Conservation (phyloP, 140 eudicot genomes). For the Cichorium intybus region DNA sequence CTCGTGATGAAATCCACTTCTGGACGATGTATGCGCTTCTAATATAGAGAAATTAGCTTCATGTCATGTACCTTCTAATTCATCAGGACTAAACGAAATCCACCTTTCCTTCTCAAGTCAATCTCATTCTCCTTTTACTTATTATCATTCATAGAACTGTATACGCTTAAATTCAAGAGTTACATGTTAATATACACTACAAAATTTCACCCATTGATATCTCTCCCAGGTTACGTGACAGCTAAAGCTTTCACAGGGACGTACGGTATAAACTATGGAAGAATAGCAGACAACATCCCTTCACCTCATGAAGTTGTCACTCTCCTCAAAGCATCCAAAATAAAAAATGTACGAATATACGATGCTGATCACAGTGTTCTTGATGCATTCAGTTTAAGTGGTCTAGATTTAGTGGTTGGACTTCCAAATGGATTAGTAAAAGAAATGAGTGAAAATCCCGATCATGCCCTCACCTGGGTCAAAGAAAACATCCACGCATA, state of each 20-base stretch:
- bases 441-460: neutral
- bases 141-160: too few relatives aligned
- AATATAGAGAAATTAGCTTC: too few relatives aligned
- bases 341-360: constrained; percentile 70
- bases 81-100: too few relatives aligned
- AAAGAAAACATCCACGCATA: constrained; percentile 51
- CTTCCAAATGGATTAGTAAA: neutral
- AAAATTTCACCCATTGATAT: neutral
- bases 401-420: neutral
- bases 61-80: too few relatives aligned
- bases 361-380: constrained; percentile 66
- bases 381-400: constrained; percentile 43
- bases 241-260: constrained; percentile 71
- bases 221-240: constrained; percentile 23
- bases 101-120: too few relatives aligned
- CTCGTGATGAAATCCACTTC: neutral
- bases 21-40: too few relatives aligned
- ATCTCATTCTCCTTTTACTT: too few relatives aligned
- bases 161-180: too few relatives aligned
- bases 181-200: neutral
- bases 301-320: constrained; percentile 69
- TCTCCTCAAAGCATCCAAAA: constrained; percentile 61
- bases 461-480: constrained; percentile 41
- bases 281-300: constrained; percentile 85
- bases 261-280: constrained; percentile 80